A percentile compares a stretch with the other conserved stretches of the same genome.
Evolutionary conservation across 495 filamentous ascomycete species (phyloP).

Genomic region (Podospora anserina): DNA sequence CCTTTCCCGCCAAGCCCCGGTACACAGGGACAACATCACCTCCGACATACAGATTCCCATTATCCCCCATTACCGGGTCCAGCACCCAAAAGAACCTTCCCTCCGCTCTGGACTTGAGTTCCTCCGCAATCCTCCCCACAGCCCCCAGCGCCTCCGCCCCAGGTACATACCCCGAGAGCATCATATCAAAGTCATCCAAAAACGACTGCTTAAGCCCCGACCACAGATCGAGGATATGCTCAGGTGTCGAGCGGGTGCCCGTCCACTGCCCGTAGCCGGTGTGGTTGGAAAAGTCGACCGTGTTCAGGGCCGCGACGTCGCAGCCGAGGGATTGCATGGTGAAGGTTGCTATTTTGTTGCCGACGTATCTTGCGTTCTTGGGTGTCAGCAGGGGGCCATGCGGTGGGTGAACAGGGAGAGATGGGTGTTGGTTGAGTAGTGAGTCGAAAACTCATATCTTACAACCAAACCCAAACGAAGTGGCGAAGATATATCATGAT

Average conservation of each 20-base stretch:
- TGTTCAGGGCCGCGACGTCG: conserved; percentile 89
- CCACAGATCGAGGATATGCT: conserved; percentile 82
- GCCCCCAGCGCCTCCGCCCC: conserved; percentile 78
- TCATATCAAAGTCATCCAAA: conserved; percentile 81
- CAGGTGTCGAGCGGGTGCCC: conserved; percentile 72
- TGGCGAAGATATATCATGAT: not conserved
- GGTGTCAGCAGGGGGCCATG: not conserved
- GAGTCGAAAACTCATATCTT: too few relatives aligned
- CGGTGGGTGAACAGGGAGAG: not conserved
- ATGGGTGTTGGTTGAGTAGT: not conserved
- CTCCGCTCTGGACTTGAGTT: conserved; percentile 61
- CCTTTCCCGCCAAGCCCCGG: conserved; percentile 68
- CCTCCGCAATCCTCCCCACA: conserved; percentile 76
- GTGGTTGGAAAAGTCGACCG: conserved; percentile 96
- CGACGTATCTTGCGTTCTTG: conserved; percentile 69
- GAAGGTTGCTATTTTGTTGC: conserved; percentile 91
- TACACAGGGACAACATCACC: conserved; percentile 91
- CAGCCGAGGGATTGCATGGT: conserved; percentile 90
- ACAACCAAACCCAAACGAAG: too few relatives aligned
- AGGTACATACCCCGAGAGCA: conserved; percentile 91
- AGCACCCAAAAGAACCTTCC: conserved; percentile 96
- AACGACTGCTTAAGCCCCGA: conserved; percentile 76
- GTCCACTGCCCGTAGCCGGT: conserved; percentile 84
- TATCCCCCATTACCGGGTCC: conserved; percentile 97
- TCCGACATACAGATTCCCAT: conserved; percentile 83